Conservation (phyloP, 2,329 filamentous ascomycete species). For the Cryphonectria japonica region DNA sequence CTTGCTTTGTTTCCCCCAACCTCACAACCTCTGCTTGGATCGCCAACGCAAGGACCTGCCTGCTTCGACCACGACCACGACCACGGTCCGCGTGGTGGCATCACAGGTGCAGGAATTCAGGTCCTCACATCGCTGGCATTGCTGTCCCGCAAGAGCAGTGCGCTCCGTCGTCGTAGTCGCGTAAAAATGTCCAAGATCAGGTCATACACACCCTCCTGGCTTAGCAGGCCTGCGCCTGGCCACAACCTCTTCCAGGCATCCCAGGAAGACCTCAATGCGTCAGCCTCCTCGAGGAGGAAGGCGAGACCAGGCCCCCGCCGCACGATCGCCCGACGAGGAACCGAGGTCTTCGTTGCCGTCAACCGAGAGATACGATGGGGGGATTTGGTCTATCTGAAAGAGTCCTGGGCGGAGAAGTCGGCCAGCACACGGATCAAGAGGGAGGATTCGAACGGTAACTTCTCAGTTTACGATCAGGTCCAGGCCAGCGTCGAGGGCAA, state of each 20-base stretch:
- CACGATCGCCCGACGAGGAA: slow-evolving; percentile 79
- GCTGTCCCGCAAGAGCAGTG: slow-evolving; percentile 14
- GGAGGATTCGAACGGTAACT: slow-evolving; percentile 48
- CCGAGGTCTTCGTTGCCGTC: slow-evolving; percentile 85
- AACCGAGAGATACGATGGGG: slow-evolving; percentile 93
- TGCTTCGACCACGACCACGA: neutral
- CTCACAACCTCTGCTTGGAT: too few species aligned
- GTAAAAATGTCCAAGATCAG: slow-evolving; percentile 79
- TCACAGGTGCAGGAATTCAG: neutral
- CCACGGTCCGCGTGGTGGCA: slow-evolving; percentile 14
- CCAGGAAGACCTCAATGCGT: slow-evolving; percentile 38
- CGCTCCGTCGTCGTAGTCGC: slow-evolving; percentile 38
- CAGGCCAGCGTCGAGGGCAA: slow-evolving; percentile 35
- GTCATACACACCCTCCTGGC: slow-evolving; percentile 85
- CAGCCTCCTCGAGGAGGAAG: slow-evolving; percentile 47
- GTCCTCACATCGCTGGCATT: slow-evolving; percentile 21
- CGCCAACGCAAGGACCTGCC: neutral
- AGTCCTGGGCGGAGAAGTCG: slow-evolving; percentile 51
- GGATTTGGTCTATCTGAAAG: slow-evolving; percentile 80
- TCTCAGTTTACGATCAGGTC: slow-evolving; percentile 39
- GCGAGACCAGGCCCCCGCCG: slow-evolving; percentile 54
- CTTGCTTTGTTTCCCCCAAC: slow-evolving; percentile 3
- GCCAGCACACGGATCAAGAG: slow-evolving; percentile 49
- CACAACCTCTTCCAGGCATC: slow-evolving; percentile 73
- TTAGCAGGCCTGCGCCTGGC: slow-evolving; percentile 76